Evolutionary conservation across 2,329 filamentous ascomycete species (phyloP).

Genomic region (Colletotrichum agaves): DNA sequence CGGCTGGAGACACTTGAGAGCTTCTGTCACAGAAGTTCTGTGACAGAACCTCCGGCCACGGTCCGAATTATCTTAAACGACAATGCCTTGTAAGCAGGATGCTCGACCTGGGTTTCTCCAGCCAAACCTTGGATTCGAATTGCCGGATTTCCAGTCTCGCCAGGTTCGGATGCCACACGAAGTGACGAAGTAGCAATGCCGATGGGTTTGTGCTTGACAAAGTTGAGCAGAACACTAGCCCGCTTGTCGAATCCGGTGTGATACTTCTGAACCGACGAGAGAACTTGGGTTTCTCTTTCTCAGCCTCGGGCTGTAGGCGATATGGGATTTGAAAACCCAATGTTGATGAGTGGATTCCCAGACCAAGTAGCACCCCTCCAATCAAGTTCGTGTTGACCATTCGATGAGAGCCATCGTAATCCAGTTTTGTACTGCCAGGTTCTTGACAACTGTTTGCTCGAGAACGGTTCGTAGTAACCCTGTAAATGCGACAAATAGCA

Average conservation of each 20-base stretch:
- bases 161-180: slow-evolving; percentile 68
- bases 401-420: slow-evolving; percentile 70
- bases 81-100: slow-evolving; percentile 76
- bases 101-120: slow-evolving; percentile 84
- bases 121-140: slow-evolving; percentile 83
- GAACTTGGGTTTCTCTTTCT: slow-evolving; percentile 73
- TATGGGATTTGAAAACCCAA: slow-evolving; percentile 93
- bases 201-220: slow-evolving; percentile 74
- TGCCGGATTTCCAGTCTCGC: slow-evolving; percentile 69
- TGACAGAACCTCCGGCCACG: slow-evolving; percentile 55
- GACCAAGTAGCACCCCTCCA: slow-evolving; percentile 83
- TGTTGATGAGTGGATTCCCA: slow-evolving; percentile 88
- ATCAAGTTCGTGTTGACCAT: slow-evolving; percentile 87
- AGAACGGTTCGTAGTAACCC: slow-evolving; percentile 68
- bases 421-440: slow-evolving; percentile 60
- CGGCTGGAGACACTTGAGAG: slow-evolving; percentile 64
- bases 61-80: slow-evolving; percentile 71
- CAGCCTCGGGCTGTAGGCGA: slow-evolving; percentile 76
- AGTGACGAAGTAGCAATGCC: slow-evolving; percentile 77
- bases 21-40: slow-evolving; percentile 60
- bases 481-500: slow-evolving; percentile 69
- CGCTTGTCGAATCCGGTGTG: slow-evolving; percentile 80
- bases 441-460: slow-evolving; percentile 68
- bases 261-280: slow-evolving; percentile 77
- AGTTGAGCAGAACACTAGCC: slow-evolving; percentile 79